phyloP scores from a whole-genome alignment of 805 yeast species.

The Myxozyma neglecta region DNA sequence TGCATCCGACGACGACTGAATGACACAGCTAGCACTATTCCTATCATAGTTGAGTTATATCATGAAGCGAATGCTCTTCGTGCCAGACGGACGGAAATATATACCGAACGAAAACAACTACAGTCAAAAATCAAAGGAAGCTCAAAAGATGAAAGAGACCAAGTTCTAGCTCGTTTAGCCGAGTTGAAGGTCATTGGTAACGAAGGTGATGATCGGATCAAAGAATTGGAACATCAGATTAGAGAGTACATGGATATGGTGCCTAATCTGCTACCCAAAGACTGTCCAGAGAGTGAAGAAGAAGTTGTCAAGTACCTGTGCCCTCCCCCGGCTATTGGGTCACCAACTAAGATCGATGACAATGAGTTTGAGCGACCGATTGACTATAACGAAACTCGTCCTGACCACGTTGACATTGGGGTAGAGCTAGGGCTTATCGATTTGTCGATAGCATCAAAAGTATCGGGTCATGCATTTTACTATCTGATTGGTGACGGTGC shows the following conservation, averaged over 20 bases:
- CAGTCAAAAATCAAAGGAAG: background rate
- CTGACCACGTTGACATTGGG: constrained; percentile 73
- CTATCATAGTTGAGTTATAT: constrained; percentile 11
- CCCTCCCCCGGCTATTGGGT: constrained; percentile 8
- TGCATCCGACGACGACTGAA: constrained; percentile 20
- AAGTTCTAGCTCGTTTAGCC: constrained; percentile 1
- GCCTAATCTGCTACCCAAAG: constrained; percentile 21
- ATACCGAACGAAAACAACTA: constrained; percentile 16
- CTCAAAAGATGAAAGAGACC: background rate
- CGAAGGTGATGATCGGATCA: constrained; percentile 9
- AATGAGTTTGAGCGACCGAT: constrained; percentile 2
- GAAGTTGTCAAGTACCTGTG: constrained; percentile 22
- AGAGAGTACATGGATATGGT: constrained; percentile 17
- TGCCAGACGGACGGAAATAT: constrained; percentile 7
- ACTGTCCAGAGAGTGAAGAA: constrained; percentile 16
- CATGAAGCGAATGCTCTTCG: constrained; percentile 7
- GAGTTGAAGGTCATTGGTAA: constrained; percentile 10
- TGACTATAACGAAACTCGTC: constrained; percentile 10
- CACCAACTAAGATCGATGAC: background rate
- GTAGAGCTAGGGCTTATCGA: constrained; percentile 66
- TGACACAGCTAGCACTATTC: constrained; percentile 19
- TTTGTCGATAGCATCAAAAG: constrained; percentile 65
- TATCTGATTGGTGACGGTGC: constrained; percentile 85
- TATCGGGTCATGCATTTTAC: constrained; percentile 87
- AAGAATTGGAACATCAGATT: constrained; percentile 4